A percentile compares a stretch with the other conserved stretches of the same genome.
These are phyloP conservation scores for Mycena rebaudengoi DNA, from an alignment of 768 basidiomycete genomes.

Conservation along the genomic window DNA sequence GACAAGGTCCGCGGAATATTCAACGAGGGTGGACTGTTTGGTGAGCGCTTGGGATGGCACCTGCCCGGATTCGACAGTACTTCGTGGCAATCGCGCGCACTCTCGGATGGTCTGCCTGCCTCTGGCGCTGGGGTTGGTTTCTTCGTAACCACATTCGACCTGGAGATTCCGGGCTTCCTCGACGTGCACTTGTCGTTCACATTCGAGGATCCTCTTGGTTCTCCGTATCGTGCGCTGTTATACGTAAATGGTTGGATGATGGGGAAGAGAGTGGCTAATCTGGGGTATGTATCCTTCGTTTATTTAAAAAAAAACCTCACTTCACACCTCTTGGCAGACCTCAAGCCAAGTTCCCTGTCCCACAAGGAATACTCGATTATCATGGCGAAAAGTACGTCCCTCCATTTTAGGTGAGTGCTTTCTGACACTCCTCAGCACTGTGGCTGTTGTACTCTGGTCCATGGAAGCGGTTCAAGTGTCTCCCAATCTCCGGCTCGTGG, in stretches of 20 bases:
- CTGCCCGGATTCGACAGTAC: conserved; percentile 74
- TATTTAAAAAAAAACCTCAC: background rate
- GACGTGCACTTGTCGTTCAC: conserved; percentile 81
- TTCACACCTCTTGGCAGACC: conserved; percentile 52
- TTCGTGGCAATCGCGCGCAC: conserved; percentile 63
- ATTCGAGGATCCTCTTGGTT: conserved; percentile 65
- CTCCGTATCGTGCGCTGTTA: conserved; percentile 77
- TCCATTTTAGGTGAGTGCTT: conserved; percentile 25
- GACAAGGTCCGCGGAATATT: conserved; percentile 76
- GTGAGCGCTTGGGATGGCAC: conserved; percentile 80
- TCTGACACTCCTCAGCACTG: conserved; percentile 45
- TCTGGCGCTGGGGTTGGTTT: conserved; percentile 78
- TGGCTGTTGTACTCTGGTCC: conserved; percentile 77
- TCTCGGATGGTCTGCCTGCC: conserved; percentile 69
- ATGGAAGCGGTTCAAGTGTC: conserved; percentile 58
- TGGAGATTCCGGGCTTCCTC: conserved; percentile 63
- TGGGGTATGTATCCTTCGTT: conserved; percentile 56
- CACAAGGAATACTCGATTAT: conserved; percentile 81
- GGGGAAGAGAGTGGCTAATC: conserved; percentile 77
- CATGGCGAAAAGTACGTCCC: conserved; percentile 66
- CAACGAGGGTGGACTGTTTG: conserved; percentile 77
- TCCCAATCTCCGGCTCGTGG: conserved; percentile 61
- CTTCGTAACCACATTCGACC: conserved; percentile 77
- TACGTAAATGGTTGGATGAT: conserved; percentile 93
- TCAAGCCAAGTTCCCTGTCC: conserved; percentile 84